These are phyloP conservation scores for Chlorella sorokiniana DNA, from an alignment of 139 green algal species.

Conservation along the genomic window DNA sequence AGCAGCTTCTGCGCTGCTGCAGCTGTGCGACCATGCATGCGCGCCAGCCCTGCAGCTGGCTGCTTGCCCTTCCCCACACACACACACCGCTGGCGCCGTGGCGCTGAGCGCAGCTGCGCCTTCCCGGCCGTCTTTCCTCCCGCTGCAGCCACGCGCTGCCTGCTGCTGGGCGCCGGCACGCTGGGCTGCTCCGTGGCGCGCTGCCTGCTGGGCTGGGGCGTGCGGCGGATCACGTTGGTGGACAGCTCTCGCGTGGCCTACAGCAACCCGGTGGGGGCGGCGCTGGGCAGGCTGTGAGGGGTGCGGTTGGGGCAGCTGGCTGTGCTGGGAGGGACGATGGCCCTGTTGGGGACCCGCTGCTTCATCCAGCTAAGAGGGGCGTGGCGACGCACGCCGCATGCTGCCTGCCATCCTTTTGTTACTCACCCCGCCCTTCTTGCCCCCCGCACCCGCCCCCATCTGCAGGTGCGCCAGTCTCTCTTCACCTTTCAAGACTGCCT, in stretches of 20 bases:
- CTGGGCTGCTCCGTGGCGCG: conserved; percentile 93
- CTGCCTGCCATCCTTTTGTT: not conserved
- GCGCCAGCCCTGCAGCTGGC: not conserved
- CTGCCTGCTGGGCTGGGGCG: conserved; percentile 90
- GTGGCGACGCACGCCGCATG: too few species aligned
- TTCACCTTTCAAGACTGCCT: conserved; percentile 92
- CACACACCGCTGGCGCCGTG: too few species aligned
- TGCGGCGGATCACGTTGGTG: conserved; percentile 86
- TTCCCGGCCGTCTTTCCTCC: not conserved
- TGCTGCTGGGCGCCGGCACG: conserved; percentile 92
- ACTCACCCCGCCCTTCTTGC: not conserved
- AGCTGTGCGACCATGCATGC: not conserved
- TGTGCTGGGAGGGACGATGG: not conserved
- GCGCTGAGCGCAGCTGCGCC: not conserved
- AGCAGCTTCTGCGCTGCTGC: not conserved
- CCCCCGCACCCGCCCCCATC: too few species aligned
- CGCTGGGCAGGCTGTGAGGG: not conserved
- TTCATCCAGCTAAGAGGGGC: too few species aligned
- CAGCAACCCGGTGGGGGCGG: conserved; percentile 73
- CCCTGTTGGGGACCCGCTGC: too few species aligned
- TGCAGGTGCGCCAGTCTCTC: conserved; percentile 84
- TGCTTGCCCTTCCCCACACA: not conserved
- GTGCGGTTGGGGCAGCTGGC: not conserved
- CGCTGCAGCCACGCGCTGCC: conserved; percentile 59
- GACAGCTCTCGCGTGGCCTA: conserved; percentile 84